Base-by-base conservation (phyloP, 495 filamentous ascomycete genomes). In the Clohesyomyces aquaticus region DNA sequence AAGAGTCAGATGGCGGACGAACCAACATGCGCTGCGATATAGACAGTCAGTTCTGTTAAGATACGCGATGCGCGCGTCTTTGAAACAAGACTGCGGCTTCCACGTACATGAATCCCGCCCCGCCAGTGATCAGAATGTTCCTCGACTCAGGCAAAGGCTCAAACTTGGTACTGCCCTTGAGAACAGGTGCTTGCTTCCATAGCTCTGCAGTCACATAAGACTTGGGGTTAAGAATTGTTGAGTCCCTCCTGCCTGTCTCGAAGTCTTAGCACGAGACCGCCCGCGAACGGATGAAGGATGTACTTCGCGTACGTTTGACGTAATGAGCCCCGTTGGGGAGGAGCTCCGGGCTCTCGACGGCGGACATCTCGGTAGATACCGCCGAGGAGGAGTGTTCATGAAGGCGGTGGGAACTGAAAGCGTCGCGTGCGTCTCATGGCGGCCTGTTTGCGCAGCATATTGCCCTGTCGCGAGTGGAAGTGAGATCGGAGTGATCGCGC, bases 91-190 rank as follows among this genome's bases (percentile, higher is more conserved):
- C n/a, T n/a, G n/a, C n/a, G n/a, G n/a, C n/a, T n/a, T n/a, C n/a
- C n/a, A 65, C 51, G 62, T 75, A 89, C 85, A 89, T 89, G 76
- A 90, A 90, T 56, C 87, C 87, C 46, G 85, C 87, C 25, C 87
- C 87, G 53, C 87, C 87, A 2, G 87, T 89, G 41, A 90, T 81
- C 80, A 90, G 83, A 56, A 90, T 89, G 66, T 88, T 89, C 72
- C 82, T 86, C 25, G 85, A 81, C 73, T 86, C 83, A 27, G 79
- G 74, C 3, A 83, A 71, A 16, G 87, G 82, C 57, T 83, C 80
- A 67, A 87, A 90, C 59, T 82, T 82, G 23, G 85, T 88, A 60
- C 77, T 82, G 43, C 87, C 87, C 6, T 65, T 86, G 50, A 89
- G 74, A 54, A 88, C 67, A 11, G 87, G 87, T 12, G 87, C 86